A percentile compares a stretch with the other conserved stretches of the same genome.
These are phyloP conservation scores for Climacium dendroides DNA, from an alignment of 225 moss, liverwort and hornwort species.

Conservation along the genomic window DNA sequence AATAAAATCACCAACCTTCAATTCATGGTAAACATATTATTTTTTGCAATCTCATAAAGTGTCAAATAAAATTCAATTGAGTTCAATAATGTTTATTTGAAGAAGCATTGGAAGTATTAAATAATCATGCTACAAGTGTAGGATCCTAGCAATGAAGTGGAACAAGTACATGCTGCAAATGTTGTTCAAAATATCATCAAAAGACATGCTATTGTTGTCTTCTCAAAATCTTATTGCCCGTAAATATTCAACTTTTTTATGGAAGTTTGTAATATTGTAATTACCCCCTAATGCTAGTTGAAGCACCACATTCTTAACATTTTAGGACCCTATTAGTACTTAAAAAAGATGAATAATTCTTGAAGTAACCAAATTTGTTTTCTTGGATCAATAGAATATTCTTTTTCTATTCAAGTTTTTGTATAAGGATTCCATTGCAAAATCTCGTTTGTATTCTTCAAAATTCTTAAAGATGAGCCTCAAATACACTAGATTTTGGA, in stretches of 20 bases:
- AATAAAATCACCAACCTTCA: not conserved
- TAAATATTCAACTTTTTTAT: not conserved
- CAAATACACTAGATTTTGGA: too few species aligned
- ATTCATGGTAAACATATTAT: too few species aligned
- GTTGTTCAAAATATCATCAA: not conserved
- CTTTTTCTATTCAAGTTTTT: too few species aligned
- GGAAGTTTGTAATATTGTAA: not conserved
- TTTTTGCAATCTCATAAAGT: not conserved
- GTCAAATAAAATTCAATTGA: not conserved
- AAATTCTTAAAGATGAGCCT: not conserved
- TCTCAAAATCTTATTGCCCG: constrained; percentile 35
- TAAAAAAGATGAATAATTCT: not conserved
- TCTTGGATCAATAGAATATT: too few species aligned
- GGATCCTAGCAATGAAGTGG: not conserved
- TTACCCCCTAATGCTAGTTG: fast-evolving
- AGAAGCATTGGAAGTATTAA: not conserved
- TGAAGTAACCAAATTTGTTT: not conserved
- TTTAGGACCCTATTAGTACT: not conserved
- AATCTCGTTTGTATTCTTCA: too few species aligned
- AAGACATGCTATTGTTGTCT: constrained; percentile 22
- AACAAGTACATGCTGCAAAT: not conserved
- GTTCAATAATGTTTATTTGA: not conserved
- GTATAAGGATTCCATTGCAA: not conserved
- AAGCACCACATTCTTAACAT: not conserved
- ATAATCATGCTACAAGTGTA: not conserved